A percentile compares a stretch with the other conserved stretches of the same genome.
Evolutionary conservation across 2,329 filamentous ascomycete genomes (phyloP).

Genomic region (Mycosphaerella arachidis): DNA sequence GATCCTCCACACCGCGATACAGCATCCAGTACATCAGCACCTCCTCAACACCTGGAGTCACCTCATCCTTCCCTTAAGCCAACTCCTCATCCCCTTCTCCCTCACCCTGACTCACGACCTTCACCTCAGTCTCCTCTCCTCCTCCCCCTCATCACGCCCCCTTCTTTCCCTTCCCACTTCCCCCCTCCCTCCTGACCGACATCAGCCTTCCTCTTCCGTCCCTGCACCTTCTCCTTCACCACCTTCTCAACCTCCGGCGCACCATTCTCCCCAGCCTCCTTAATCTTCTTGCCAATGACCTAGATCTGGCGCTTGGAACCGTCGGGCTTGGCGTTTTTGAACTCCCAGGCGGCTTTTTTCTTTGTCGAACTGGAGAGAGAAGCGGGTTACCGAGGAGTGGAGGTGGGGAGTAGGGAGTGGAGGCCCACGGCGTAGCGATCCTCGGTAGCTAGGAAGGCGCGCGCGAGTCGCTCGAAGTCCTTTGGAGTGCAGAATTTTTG

Average conservation of each 20-base stretch:
- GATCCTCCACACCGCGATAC: neutral
- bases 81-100: conserved; percentile 7
- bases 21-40: neutral
- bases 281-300: conserved; percentile 24
- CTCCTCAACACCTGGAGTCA: neutral
- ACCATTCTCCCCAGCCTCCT: conserved; percentile 10
- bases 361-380: conserved; percentile 11
- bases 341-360: conserved; percentile 18
- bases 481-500: conserved; percentile 16
- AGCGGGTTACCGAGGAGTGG: no score
- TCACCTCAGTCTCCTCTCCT: neutral
- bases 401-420: neutral
- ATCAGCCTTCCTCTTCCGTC: conserved; percentile 9
- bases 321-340: conserved; percentile 16
- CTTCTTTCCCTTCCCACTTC: neutral
- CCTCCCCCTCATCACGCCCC: neutral
- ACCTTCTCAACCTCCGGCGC: neutral
- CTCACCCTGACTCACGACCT: neutral
- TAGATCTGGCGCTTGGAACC: conserved; percentile 22
- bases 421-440: neutral
- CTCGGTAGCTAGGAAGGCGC: conserved; percentile 13
- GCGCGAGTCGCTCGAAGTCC: conserved; percentile 22
- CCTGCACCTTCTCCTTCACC: conserved; percentile 4
- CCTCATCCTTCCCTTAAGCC: neutral
- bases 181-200: neutral